phyloP scores from a whole-genome alignment of 371 early-diverging fungal genomes.

The Mortierella sp. region DNA sequence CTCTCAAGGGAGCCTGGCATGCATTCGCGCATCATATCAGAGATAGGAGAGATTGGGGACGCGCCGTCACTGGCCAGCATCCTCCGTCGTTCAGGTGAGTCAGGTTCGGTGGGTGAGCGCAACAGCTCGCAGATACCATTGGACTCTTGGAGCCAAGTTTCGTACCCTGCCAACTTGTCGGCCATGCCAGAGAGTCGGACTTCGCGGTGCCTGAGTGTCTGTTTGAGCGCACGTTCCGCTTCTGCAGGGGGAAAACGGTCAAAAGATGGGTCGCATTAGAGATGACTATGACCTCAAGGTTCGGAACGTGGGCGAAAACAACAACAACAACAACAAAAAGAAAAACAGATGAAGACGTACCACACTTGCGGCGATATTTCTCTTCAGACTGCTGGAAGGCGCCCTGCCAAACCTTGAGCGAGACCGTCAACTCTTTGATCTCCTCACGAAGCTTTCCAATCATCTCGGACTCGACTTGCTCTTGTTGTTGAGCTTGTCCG shows the following conservation, averaged over 20 bases:
- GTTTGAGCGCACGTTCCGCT: conserved; percentile 41
- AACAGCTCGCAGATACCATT: conserved; percentile 21
- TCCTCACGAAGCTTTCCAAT: conserved; percentile 34
- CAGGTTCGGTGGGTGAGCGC: conserved; percentile 20
- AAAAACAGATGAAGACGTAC: conserved; percentile 19
- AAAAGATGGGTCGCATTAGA: not conserved
- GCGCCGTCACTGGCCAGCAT: not conserved
- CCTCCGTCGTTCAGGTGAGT: conserved; percentile 15
- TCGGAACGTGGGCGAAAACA: too few relatives aligned
- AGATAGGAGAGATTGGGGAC: not conserved
- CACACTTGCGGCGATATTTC: conserved; percentile 45
- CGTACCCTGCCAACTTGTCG: conserved; percentile 34
- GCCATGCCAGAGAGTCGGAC: conserved; percentile 25
- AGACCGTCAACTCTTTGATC: conserved; percentile 35
- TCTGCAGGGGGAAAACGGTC: conserved; percentile 15
- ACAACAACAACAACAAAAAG: not conserved
- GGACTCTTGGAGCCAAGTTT: conserved; percentile 29
- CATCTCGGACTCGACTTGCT: conserved; percentile 11
- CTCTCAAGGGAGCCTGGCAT: conserved; percentile 29
- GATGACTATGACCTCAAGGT: too few relatives aligned
- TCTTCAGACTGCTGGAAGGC: conserved; percentile 40
- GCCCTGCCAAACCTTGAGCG: conserved; percentile 41
- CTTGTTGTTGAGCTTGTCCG: not conserved
- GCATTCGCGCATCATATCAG: not conserved
- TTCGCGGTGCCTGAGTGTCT: conserved; percentile 39